Evolutionary conservation across 2,329 filamentous ascomycete genomes (phyloP).

Genomic region (Verticillium dahliae): DNA sequence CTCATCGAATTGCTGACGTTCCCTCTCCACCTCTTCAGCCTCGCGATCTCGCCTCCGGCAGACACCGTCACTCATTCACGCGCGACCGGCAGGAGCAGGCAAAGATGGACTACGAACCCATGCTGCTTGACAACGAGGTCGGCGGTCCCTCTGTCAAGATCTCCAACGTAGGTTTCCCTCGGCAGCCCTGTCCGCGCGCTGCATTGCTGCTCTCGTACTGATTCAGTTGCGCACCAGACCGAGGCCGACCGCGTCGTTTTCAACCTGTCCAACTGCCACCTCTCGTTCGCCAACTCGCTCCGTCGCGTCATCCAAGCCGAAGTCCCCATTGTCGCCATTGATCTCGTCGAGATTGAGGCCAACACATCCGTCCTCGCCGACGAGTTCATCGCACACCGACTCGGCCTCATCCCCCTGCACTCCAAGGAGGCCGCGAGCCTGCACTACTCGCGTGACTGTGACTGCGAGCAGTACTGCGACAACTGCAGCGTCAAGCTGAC

Average conservation of each 20-base stretch:
- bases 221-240: slow-evolving; percentile 45
- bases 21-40: background rate
- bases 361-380: slow-evolving; percentile 97
- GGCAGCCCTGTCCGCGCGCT: background rate
- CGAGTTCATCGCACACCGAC: slow-evolving; percentile 88
- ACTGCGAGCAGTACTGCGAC: slow-evolving; percentile 93
- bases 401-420: slow-evolving; percentile 83
- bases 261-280: slow-evolving; percentile 80
- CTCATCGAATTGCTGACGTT: background rate
- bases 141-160: slow-evolving; percentile 54
- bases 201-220: background rate
- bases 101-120: slow-evolving; percentile 52
- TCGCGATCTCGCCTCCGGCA: background rate
- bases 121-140: slow-evolving; percentile 53
- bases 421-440: slow-evolving; percentile 78
- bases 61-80: background rate
- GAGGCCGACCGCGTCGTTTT: slow-evolving; percentile 82
- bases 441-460: slow-evolving; percentile 86
- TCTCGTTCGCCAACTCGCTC: slow-evolving; percentile 87
- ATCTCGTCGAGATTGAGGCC: slow-evolving; percentile 84
- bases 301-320: slow-evolving; percentile 89
- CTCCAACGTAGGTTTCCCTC: slow-evolving; percentile 41
- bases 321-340: slow-evolving; percentile 89
- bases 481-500: slow-evolving; percentile 81
- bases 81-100: background rate